These are phyloP conservation scores for Anthoceros angustus DNA, from an alignment of 225 moss, liverwort and hornwort species.

Conservation along the genomic window DNA sequence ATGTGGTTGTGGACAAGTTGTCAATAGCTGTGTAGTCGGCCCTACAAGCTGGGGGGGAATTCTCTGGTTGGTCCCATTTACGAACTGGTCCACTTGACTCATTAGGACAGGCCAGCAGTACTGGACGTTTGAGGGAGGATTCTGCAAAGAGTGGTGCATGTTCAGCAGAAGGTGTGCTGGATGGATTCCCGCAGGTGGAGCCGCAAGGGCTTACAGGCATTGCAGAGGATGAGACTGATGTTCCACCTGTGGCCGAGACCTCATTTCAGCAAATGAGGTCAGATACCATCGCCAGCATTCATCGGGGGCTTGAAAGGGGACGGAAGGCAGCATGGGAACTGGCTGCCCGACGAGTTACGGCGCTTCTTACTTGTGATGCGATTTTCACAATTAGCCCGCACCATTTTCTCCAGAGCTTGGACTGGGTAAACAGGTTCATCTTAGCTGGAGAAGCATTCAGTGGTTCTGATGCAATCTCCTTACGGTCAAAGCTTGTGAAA, in stretches of 20 bases:
- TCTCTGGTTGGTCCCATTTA: not conserved
- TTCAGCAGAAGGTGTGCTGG: no score
- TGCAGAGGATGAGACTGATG: not conserved
- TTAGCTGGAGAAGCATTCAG: slow-evolving; percentile 90
- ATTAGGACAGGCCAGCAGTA: not conserved
- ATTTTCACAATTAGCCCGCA: slow-evolving; percentile 67
- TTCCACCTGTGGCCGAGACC: not conserved
- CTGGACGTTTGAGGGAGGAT: not conserved
- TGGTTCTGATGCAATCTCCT: slow-evolving; percentile 77
- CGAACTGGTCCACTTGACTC: no score
- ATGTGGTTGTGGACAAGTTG: not conserved
- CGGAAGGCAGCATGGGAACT: slow-evolving; percentile 95
- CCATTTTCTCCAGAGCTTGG: slow-evolving; percentile 86
- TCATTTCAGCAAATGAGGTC: slow-evolving; percentile 17
- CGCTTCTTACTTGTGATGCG: slow-evolving; percentile 78
- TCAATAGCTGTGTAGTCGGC: not conserved
- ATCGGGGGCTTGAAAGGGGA: slow-evolving; percentile 70
- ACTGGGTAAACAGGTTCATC: slow-evolving; percentile 91
- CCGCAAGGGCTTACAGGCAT: no score
- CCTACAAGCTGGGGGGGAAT: not conserved
- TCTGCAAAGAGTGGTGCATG: not conserved
- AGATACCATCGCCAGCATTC: slow-evolving; percentile 50
- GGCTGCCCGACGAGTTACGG: slow-evolving; percentile 80
- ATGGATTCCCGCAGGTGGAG: no score
- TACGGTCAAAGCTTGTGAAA: slow-evolving; percentile 74